Evolutionary conservation across 495 filamentous ascomycete genomes (phyloP).

Genomic region (Aspergillus indologenus): DNA sequence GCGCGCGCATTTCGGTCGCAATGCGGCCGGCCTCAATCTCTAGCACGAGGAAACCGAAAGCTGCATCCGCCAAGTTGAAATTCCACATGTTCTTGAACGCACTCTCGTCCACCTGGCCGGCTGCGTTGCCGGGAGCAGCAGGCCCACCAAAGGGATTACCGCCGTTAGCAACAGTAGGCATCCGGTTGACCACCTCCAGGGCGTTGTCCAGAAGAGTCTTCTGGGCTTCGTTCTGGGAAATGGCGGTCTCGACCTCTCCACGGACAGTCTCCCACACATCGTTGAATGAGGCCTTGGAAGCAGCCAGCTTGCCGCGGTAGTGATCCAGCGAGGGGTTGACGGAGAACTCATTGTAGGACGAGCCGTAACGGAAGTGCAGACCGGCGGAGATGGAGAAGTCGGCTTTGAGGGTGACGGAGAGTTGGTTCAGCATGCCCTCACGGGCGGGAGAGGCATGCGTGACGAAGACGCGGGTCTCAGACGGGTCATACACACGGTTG

Average conservation of each 20-base stretch:
- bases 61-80: slow-evolving; percentile 97
- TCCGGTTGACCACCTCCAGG: slow-evolving; percentile 86
- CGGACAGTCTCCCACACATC: slow-evolving; percentile 99
- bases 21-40: slow-evolving; percentile 94
- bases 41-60: slow-evolving; percentile 91
- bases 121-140: slow-evolving; percentile 63
- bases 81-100: slow-evolving; percentile 99
- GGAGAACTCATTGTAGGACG: slow-evolving; percentile 99
- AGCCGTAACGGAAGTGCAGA: slow-evolving; percentile 97
- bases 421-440: slow-evolving; percentile 95
- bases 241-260: slow-evolving; percentile 87
- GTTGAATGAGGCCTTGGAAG: slow-evolving; percentile 97
- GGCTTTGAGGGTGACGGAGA: slow-evolving; percentile 95
- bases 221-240: slow-evolving; percentile 87
- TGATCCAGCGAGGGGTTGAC: slow-evolving; percentile 98
- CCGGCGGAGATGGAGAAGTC: slow-evolving; percentile 98
- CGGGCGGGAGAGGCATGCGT: slow-evolving; percentile 96
- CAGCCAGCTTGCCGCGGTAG: slow-evolving; percentile 98
- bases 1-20: slow-evolving; percentile 95
- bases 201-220: slow-evolving; percentile 87
- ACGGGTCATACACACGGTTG: slow-evolving; percentile 96
- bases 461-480: slow-evolving; percentile 96
- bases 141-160: slow-evolving; percentile 95
- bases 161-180: slow-evolving; percentile 90
- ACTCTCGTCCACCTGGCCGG: slow-evolving; percentile 93